These are phyloP conservation scores for Batrachochytrium dendrobatidis DNA, from an alignment of 371 early-diverging fungal species.

Conservation along the genomic window DNA sequence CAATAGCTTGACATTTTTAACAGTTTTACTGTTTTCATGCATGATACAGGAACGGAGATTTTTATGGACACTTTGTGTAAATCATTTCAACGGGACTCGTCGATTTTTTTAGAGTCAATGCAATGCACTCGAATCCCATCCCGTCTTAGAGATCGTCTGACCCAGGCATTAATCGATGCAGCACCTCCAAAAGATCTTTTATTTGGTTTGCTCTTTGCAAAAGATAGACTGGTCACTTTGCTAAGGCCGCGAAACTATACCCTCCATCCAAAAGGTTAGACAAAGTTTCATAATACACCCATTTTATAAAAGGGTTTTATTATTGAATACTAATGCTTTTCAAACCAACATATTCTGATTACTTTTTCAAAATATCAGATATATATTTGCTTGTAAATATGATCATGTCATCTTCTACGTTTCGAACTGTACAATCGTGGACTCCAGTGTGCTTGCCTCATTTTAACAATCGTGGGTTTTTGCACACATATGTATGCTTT, in stretches of 20 bases:
- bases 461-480: constrained; percentile 78
- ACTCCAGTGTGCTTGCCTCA: constrained; percentile 91
- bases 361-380: too few species aligned
- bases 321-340: background rate
- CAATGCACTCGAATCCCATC: constrained; percentile 62
- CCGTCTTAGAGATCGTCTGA: constrained; percentile 10
- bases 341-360: too few species aligned
- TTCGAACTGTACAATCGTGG: constrained; percentile 77
- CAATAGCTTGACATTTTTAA: too few species aligned
- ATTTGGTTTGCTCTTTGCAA: constrained; percentile 71
- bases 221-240: constrained; percentile 67
- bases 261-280: constrained; percentile 63
- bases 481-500: constrained; percentile 83
- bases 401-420: constrained; percentile 63
- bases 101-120: constrained; percentile 71
- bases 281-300: background rate
- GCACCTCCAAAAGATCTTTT: constrained; percentile 41
- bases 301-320: background rate
- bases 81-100: constrained; percentile 60
- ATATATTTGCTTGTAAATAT: constrained; percentile 78
- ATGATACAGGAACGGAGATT: constrained; percentile 72
- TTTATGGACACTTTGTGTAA: constrained; percentile 73
- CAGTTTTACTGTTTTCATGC: too few species aligned
- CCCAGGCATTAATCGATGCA: background rate
- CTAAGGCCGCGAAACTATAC: constrained; percentile 69